phyloP scores from a whole-genome alignment of 2,329 filamentous ascomycete genomes.

The Penicillium sp. region DNA sequence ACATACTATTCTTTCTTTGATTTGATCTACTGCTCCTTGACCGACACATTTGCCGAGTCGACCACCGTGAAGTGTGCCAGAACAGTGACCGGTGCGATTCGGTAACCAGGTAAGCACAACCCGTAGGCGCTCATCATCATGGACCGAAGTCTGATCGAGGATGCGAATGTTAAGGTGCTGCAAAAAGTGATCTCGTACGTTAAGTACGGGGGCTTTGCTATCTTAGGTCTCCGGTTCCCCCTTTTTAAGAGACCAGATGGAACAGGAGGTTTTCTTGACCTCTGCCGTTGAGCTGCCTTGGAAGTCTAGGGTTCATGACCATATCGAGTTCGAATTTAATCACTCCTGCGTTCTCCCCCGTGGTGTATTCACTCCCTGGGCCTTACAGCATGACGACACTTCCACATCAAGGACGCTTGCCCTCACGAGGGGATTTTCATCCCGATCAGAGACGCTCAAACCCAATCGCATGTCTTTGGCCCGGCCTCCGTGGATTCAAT shows the following conservation, averaged over 20 bases:
- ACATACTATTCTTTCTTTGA: background rate
- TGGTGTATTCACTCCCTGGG: background rate
- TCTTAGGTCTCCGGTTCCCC: conserved; percentile 1
- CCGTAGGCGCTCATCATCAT: background rate
- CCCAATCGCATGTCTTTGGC: background rate
- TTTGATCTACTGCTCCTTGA: background rate
- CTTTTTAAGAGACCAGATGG: background rate
- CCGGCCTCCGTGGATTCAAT: background rate
- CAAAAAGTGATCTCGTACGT: background rate
- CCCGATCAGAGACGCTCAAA: background rate
- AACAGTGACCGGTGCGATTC: background rate
- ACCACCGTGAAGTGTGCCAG: background rate
- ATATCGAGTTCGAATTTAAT: background rate
- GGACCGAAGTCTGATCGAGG: background rate
- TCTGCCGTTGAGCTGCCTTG: background rate
- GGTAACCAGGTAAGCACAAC: background rate
- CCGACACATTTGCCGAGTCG: background rate
- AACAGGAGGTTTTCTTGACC: background rate
- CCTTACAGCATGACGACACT: conserved; percentile 4
- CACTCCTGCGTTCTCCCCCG: background rate
- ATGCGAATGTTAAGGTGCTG: background rate
- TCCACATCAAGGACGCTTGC: background rate
- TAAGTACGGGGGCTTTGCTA: background rate
- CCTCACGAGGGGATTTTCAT: background rate
- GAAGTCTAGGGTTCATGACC: background rate